phyloP scores from a whole-genome alignment of 345 rosid genomes.

The Limnanthes douglasii region DNA sequence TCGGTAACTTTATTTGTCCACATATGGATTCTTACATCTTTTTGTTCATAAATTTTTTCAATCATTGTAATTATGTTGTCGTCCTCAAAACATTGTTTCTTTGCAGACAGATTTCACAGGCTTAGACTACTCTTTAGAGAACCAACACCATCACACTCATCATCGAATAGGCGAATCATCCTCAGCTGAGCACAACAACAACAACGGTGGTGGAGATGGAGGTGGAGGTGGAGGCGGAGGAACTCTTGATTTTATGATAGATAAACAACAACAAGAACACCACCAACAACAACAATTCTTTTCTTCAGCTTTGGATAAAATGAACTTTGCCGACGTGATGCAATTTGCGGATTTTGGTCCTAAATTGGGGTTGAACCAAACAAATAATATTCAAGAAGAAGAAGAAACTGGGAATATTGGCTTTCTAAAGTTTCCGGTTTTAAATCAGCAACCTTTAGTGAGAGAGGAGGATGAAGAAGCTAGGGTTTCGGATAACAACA shows the following conservation, averaged over 20 bases:
- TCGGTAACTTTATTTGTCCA: no score
- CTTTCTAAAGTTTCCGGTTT: conserved; percentile 80
- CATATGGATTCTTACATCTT: no score
- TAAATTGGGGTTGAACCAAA: conserved; percentile 48
- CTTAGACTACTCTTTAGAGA: no score
- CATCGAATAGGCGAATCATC: conserved; percentile 35
- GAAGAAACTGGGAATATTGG: conserved; percentile 56
- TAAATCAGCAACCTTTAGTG: conserved; percentile 18
- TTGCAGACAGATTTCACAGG: no score
- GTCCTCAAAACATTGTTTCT: no score
- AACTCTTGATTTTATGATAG: conserved; percentile 53
- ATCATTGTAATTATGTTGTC: no score
- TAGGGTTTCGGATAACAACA: conserved; percentile 29
- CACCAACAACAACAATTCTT: conserved; percentile 26
- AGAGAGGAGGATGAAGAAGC: conserved; percentile 27
- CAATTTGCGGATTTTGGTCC: conserved; percentile 85
- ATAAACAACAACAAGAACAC: conserved; percentile 22
- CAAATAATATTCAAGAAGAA: conserved; percentile 33
- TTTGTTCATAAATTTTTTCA: no score
- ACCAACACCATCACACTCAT: no score
- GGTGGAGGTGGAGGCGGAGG: no score
- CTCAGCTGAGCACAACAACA: conserved; percentile 19
- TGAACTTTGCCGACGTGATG: conserved; percentile 82
- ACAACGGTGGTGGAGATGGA: conserved; percentile 20
- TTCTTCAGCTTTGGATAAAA: conserved; percentile 40